Evolutionary conservation across 2,329 filamentous ascomycete genomes (phyloP), one percentile per base, ranked within the genome.

Genomic region (Fusarium lyarnte): DNA sequence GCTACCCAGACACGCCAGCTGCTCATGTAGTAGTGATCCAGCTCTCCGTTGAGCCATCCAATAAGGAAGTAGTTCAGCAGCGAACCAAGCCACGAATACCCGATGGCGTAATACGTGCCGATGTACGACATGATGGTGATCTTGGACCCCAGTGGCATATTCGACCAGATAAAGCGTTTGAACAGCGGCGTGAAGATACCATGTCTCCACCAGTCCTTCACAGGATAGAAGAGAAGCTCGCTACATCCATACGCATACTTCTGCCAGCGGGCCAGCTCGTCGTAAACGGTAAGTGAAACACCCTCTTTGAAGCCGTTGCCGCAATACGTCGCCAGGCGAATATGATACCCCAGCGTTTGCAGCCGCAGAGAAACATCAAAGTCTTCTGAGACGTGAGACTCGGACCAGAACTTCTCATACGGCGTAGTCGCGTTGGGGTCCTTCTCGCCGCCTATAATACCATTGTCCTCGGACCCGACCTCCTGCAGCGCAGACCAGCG

Each of bases 311-410:
- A 94, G 11, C 89, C 91, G 8, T 89, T 87, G 38, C 88, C 87
- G 53, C 90, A 88, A 81, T 93, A 94, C 2, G 90, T 87, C 14
- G 88, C 92, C 1, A 94, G 85, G 19, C 92, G 90, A 43, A 93
- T 88, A 89, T 85, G 78, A 91, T 92, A 33, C 16, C 91, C 91
- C n/a, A 84, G 84, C 66, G 88, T 89, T 80, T 94, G 92, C 6
- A 94, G 85, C 29, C 92, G 90, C 0, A 94, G 85, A 11, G 83
- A 94, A 92, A 71, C 92, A 64, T 53, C 49, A 12, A 94, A 94
- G 76, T 94, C 92, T 71, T 94, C 92, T 0, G 92, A 94, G 1
- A 94, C 92, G 74, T 92, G 91, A 17, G 85, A 86, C 78, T 94
- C 92, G 13, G 91, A 93, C 92, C 92, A 94, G 81, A 89, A 93